Conservation (phyloP, 2,329 filamentous ascomycete species). For the Cladosporium sp. region DNA sequence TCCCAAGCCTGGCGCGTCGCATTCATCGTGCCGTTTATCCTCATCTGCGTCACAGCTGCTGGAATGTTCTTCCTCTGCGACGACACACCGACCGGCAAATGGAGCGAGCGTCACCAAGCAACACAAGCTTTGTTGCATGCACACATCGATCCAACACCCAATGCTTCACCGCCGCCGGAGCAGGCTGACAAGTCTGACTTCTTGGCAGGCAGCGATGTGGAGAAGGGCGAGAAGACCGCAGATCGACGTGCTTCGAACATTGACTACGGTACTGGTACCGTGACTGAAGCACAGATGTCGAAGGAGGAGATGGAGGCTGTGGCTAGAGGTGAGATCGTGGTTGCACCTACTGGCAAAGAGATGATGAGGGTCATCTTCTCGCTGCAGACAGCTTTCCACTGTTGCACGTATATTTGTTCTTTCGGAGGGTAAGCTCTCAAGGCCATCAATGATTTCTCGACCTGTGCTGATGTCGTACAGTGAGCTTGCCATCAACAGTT, state of each 20-base stretch:
- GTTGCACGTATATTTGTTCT: conserved; percentile 51
- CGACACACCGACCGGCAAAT: conserved; percentile 74
- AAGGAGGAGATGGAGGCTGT: conserved; percentile 7
- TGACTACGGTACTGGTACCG: conserved; percentile 1
- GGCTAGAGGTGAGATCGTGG: conserved; percentile 52
- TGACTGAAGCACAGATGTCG: conserved; percentile 7
- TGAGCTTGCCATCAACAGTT: conserved; percentile 54
- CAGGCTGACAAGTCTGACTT: not conserved
- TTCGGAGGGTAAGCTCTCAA: conserved; percentile 39
- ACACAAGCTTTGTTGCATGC: conserved; percentile 9
- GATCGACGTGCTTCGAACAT: conserved; percentile 1
- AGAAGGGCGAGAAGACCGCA: conserved; percentile 10
- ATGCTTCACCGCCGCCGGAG: not conserved
- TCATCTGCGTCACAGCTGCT: conserved; percentile 62
- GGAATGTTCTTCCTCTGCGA: conserved; percentile 67
- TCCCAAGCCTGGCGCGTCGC: conserved; percentile 50
- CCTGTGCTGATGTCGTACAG: conserved; percentile 13
- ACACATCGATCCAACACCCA: not conserved
- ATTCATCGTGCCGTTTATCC: conserved; percentile 74
- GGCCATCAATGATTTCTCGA: not conserved
- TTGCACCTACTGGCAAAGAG: conserved; percentile 57
- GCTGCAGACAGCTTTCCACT: conserved; percentile 46
- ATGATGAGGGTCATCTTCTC: conserved; percentile 58
- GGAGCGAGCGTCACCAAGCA: conserved; percentile 63
- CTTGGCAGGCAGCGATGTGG: not conserved